Evolutionary conservation across 805 yeast genomes (phyloP).

Genomic region (Candida gorgasii): DNA sequence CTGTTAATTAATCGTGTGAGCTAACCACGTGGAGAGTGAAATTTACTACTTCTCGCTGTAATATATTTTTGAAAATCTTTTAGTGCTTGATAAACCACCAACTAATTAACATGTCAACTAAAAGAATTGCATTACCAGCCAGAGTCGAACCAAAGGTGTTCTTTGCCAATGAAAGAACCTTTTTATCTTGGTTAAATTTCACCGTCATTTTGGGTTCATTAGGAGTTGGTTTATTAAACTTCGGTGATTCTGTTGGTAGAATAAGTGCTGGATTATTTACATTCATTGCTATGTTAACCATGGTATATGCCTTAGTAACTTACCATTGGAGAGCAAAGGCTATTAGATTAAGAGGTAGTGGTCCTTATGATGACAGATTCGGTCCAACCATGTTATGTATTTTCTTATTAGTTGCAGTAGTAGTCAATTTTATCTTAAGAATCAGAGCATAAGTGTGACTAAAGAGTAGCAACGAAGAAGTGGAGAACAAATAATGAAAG

Average conservation of each 20-base stretch:
- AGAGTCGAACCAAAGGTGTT: slow-evolving; percentile 98
- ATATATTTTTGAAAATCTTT: neutral
- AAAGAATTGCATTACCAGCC: slow-evolving; percentile 96
- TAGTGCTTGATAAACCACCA: neutral
- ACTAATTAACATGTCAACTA: slow-evolving; percentile 36
- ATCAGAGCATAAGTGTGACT: slow-evolving; percentile 48
- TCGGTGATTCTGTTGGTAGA: slow-evolving; percentile 92
- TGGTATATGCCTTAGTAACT: slow-evolving; percentile 92
- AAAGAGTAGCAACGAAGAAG: neutral
- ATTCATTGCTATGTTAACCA: slow-evolving; percentile 94
- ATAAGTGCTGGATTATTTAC: slow-evolving; percentile 94
- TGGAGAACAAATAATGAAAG: neutral
- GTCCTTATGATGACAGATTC: slow-evolving; percentile 98
- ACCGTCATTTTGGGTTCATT: slow-evolving; percentile 97
- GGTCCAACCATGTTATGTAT: slow-evolving; percentile 98
- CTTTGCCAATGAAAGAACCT: slow-evolving; percentile 98
- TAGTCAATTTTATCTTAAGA: slow-evolving; percentile 87
- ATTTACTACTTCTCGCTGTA: neutral
- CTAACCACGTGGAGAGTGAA: slow-evolving; percentile 8
- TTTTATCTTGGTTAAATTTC: slow-evolving; percentile 96
- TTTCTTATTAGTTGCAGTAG: slow-evolving; percentile 89
- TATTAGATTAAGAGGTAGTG: slow-evolving; percentile 94
- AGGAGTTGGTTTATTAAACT: slow-evolving; percentile 93
- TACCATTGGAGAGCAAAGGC: slow-evolving; percentile 99
- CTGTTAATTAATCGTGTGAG: slow-evolving; percentile 2